Conservation (phyloP, 192 early-diverging fungal species). For the Backusella sp. region DNA sequence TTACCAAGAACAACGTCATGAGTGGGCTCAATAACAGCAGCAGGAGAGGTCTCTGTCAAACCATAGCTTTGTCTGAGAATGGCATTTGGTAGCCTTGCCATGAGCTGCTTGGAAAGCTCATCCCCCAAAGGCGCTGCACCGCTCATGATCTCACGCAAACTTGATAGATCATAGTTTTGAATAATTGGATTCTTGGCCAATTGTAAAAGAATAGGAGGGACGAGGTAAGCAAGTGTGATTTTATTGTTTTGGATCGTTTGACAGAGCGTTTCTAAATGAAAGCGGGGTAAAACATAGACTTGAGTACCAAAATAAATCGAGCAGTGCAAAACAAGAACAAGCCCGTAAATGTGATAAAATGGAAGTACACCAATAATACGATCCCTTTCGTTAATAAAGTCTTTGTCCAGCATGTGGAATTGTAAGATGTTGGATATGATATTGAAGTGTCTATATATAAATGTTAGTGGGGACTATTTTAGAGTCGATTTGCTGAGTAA, state of each 20-base stretch:
- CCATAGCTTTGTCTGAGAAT: conserved; percentile 69
- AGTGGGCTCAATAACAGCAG: conserved; percentile 34
- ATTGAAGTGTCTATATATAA: conserved; percentile 24
- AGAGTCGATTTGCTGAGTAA: conserved; percentile 54
- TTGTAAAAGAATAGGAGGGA: conserved; percentile 72
- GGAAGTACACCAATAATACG: conserved; percentile 26
- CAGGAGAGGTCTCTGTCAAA: conserved; percentile 68
- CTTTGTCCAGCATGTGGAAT: not conserved
- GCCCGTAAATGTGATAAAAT: conserved; percentile 22
- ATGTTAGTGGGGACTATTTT: conserved; percentile 40
- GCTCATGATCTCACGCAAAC: conserved; percentile 46
- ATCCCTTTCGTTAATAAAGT: not conserved
- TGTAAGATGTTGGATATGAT: conserved; percentile 22
- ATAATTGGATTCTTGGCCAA: conserved; percentile 65
- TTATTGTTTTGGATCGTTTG: conserved; percentile 72
- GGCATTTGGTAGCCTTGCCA: conserved; percentile 13
- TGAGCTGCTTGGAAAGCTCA: conserved; percentile 44
- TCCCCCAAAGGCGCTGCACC: conserved; percentile 67
- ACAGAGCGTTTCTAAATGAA: conserved; percentile 56
- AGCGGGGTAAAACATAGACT: conserved; percentile 60
- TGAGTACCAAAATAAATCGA: conserved; percentile 26
- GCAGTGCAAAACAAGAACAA: conserved; percentile 30
- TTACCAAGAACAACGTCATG: conserved; percentile 34
- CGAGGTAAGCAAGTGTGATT: conserved; percentile 74
- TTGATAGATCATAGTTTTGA: conserved; percentile 62